Evolutionary conservation across 2,329 filamentous ascomycete genomes (phyloP).

Genomic region (Lasiodiplodia sp.): DNA sequence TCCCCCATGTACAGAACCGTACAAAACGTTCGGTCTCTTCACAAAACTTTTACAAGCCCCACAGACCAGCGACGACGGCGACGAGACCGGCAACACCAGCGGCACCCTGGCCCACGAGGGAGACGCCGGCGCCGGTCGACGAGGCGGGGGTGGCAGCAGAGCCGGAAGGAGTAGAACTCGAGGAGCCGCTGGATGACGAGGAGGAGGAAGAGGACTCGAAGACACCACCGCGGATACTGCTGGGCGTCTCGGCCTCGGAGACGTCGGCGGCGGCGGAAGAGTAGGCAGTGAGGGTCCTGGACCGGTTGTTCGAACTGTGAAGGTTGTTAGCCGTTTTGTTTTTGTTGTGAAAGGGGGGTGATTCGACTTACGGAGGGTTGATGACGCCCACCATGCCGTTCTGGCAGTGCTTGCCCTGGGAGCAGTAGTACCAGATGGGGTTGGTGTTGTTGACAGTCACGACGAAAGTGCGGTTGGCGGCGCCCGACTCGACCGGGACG

Average conservation of each 20-base stretch:
- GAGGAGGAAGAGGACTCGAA: slow-evolving; percentile 34
- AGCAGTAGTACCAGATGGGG: slow-evolving; percentile 52
- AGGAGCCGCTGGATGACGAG: slow-evolving; percentile 29
- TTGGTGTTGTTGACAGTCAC: slow-evolving; percentile 46
- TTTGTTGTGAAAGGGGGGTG: neutral
- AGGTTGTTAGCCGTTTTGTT: no score
- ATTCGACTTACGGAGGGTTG: slow-evolving; percentile 45
- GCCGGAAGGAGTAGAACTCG: slow-evolving; percentile 33
- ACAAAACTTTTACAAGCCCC: slow-evolving; percentile 6
- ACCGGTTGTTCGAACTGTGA: slow-evolving; percentile 32
- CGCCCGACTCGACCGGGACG: slow-evolving; percentile 39
- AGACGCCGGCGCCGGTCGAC: slow-evolving; percentile 31
- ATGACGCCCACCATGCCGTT: slow-evolving; percentile 50
- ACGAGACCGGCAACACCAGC: slow-evolving; percentile 10
- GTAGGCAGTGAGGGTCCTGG: slow-evolving; percentile 35
- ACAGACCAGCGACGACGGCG: slow-evolving; percentile 22
- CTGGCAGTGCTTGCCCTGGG: slow-evolving; percentile 49
- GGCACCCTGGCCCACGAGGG: slow-evolving; percentile 35
- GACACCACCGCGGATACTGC: slow-evolving; percentile 35
- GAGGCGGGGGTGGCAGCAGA: slow-evolving; percentile 30
- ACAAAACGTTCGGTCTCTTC: neutral
- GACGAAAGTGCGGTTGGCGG: slow-evolving; percentile 41
- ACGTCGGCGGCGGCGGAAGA: slow-evolving; percentile 36
- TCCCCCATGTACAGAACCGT: no score
- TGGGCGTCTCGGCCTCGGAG: slow-evolving; percentile 37